phyloP scores from a whole-genome alignment of 108 stramenopile species.

The Schizochytrium sp. region DNA sequence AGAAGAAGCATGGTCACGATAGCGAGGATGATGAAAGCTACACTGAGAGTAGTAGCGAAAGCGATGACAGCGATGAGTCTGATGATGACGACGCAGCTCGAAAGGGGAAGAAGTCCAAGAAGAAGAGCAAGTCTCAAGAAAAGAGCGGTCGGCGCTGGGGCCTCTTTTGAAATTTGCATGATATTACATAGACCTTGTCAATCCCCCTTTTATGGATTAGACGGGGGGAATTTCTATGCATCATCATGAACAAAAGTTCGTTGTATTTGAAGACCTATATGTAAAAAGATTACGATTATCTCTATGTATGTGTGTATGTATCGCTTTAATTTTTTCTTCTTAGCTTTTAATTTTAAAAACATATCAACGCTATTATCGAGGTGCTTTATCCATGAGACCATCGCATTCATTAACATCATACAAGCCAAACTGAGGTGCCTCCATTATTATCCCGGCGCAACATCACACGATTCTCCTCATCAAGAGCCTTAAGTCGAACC shows the following conservation, averaged over 20 bases:
- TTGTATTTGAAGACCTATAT: too few relatives aligned
- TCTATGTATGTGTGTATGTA: too few relatives aligned
- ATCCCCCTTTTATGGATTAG: not conserved
- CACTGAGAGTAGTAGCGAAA: not conserved
- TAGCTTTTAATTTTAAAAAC: not conserved
- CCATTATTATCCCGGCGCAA: not conserved
- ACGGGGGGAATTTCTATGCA: not conserved
- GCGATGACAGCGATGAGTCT: not conserved
- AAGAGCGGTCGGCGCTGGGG: not conserved
- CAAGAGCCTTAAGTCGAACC: not conserved
- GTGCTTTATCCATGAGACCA: not conserved
- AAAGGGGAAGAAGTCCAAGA: not conserved
- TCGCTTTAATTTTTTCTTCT: too few relatives aligned
- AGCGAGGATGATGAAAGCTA: not conserved
- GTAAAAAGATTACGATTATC: too few relatives aligned
- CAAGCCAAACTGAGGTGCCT: conserved; percentile 12
- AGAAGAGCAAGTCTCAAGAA: not conserved
- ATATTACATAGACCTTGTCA: not conserved
- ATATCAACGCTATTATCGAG: not conserved
- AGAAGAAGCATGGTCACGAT: too few relatives aligned
- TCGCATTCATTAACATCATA: not conserved
- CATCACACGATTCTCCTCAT: conserved; percentile 22
- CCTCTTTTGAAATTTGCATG: not conserved
- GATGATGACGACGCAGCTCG: not conserved
- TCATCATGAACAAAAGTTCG: not conserved